Evolutionary conservation across 164 flowering plant species (phyloP), one percentile per base, ranked within the genome.

Genomic region (Macadamia tetraphylla): DNA sequence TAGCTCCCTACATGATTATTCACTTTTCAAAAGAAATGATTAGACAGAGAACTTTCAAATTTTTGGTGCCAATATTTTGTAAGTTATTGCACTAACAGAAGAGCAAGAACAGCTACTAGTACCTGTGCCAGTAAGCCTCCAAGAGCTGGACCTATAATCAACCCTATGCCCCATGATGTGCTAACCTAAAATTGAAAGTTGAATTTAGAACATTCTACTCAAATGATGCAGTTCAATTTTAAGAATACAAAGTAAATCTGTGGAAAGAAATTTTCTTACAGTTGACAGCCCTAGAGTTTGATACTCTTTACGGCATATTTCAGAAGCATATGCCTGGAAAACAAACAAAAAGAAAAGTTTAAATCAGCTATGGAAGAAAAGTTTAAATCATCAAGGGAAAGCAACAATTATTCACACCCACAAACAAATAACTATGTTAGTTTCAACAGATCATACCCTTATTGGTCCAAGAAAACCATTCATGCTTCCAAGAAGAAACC

Each of bases 121-220:
- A 84, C 89, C 89, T 79, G 86, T 44, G 90, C 83, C 18, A 86
- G 75, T 67, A 69, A 86, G 51, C 90, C 90, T 64, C 87, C 90
- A 52, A 86, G 18, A 51, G 87, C 86, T 9, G 89, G 89, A 14
- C 89, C 89, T 70, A 85, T 69, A 62, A 85, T 75, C 68, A 83
- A 64, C 48, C 89, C 87, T 17, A 82, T 75, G 43, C 86, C 87
- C 84, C 89, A 81, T 49, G 87, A 55, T 35, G 87, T 80, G 69
- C 83, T 81, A 35, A 83, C 69, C 89, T 86, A 81, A 57, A 68
- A 75, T 12, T 46, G 10, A 62, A 65, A 40, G 14, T 10, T 14
- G n/a, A 17, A 40, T 23, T 10, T 35, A 35, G 23, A 71, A 49
- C 32, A 29, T 29, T 11, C 35, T 6, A n/a, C 9, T 30, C 14